Base-by-base conservation (phyloP, 768 basidiomycete genomes). In the Suillus luteus region DNA sequence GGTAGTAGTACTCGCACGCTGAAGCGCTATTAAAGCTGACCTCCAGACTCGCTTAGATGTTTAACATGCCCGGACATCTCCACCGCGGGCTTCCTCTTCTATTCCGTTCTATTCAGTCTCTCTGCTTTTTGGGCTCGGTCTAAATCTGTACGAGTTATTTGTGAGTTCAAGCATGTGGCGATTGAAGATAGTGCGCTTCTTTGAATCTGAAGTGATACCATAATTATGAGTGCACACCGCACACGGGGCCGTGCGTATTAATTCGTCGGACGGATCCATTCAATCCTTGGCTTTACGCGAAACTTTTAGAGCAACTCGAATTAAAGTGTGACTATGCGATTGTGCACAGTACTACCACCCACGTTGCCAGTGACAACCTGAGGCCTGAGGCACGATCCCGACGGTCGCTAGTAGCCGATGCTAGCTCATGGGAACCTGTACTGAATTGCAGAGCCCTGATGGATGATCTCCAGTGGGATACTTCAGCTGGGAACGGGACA, bases 61-160 rank as follows among this genome's bases (percentile, higher is more conserved):
- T 52, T 31, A 52, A 31, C 51, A 51, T 58, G 19, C 57, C 27
- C 57, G 55, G 55, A 15, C 38, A 57, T 57, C 55, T 57, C 55
- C 55, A 14, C 55, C 27, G 17, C 19, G 40, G 11, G 14, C 35
- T 48, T 48, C 46, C 44, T 27, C 3, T 51, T 27, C 15, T 17
- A 27, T 51, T 24, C 17, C 17, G 15, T 58, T 41, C 40, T 58
- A 58, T 58, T 19, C 9, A 11, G 14, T 58, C 15, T 57, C 38
- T 55, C 35, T 24, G 27, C 10, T 40, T 40, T 19, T 57, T 15
- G 37, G 12, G 7, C 55, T 57, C 10, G 37, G 14, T 24, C 57
- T 58, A 41, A 58, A 58, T 41, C 17, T 41, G 40, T 27, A 58
- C 11, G 24, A 41, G 40, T 58, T 41, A 57, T 40, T 57, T 57